Conservation (phyloP, 2,329 filamentous ascomycete species). For the Neurospora sp. region DNA sequence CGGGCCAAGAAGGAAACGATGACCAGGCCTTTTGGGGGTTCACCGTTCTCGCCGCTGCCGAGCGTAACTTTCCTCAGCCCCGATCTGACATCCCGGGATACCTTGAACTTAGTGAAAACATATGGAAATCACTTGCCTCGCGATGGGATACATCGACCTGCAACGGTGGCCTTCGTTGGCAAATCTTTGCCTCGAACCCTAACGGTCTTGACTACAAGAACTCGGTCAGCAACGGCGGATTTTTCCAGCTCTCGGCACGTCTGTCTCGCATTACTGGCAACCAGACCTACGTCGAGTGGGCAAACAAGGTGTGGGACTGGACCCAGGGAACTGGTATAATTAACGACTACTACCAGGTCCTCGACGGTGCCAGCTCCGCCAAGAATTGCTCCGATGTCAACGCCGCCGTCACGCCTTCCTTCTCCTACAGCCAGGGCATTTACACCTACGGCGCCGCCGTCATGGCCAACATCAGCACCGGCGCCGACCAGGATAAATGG, state of each 20-base stretch:
- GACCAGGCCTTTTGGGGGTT: constrained; percentile 69
- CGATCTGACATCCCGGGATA: constrained; percentile 48
- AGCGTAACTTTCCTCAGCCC: constrained; percentile 56
- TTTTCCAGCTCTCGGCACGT: constrained; percentile 72
- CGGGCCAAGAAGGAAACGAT: constrained; percentile 59
- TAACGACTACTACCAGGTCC: constrained; percentile 43
- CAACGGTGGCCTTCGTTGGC: constrained; percentile 67
- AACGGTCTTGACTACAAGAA: constrained; percentile 79
- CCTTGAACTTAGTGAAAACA: constrained; percentile 56
- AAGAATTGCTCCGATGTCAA: constrained; percentile 44
- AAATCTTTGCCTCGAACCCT: constrained; percentile 65
- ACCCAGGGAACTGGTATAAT: constrained; percentile 46
- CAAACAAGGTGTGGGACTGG: constrained; percentile 59
- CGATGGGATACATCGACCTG: constrained; percentile 63
- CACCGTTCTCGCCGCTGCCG: constrained; percentile 55
- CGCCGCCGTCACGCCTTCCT: constrained; percentile 33
- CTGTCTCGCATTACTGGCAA: constrained; percentile 61
- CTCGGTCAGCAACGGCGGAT: constrained; percentile 67
- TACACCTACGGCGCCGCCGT: constrained; percentile 56
- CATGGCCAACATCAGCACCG: constrained; percentile 48
- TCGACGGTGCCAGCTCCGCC: constrained; percentile 48
- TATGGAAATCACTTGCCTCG: constrained; percentile 59
- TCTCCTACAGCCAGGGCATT: constrained; percentile 56
- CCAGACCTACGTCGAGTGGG: constrained; percentile 56
- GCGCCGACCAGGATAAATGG: constrained; percentile 37